Conservation (phyloP, 257 asterid genomes). For the Nicotiana tabacum region DNA sequence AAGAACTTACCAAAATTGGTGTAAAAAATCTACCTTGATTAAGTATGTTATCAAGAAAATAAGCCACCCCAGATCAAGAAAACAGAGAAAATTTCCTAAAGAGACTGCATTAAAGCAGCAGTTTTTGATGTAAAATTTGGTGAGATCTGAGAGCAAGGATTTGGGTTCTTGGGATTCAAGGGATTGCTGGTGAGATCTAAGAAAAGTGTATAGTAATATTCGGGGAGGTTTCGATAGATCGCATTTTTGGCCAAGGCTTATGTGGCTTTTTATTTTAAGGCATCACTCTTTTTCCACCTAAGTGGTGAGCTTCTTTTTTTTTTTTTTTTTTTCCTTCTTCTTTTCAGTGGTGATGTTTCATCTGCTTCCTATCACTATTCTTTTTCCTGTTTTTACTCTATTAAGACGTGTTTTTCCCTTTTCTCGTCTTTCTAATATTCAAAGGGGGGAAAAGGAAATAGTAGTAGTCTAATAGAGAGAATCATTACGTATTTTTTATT, state of each 20-base stretch:
- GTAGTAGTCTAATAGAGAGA: too few relatives aligned
- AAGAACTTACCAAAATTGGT: neutral
- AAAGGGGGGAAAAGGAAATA: neutral
- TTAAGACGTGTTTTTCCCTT: neutral
- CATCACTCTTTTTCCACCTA: neutral
- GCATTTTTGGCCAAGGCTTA: neutral
- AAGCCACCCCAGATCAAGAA: conserved; percentile 2
- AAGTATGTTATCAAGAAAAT: neutral
- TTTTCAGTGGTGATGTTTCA: neutral
- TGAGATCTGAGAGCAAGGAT: conserved; percentile 2
- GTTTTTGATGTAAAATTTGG: neutral
- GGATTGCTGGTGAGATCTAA: conserved; percentile 9
- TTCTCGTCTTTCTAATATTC: neutral
- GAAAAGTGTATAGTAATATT: neutral
- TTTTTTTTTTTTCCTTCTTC: neutral
- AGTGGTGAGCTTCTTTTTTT: neutral
- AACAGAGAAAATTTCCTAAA: neutral
- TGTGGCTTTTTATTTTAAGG: neutral
- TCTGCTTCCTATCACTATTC: neutral
- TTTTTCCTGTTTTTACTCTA: neutral
- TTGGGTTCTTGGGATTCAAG: neutral
- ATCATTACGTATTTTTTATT: neutral
- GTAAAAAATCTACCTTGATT: neutral
- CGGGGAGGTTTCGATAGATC: neutral
- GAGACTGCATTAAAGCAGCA: neutral